Evolutionary conservation across 2,329 filamentous ascomycete genomes (phyloP).

Genomic region (Penicillium sp.): DNA sequence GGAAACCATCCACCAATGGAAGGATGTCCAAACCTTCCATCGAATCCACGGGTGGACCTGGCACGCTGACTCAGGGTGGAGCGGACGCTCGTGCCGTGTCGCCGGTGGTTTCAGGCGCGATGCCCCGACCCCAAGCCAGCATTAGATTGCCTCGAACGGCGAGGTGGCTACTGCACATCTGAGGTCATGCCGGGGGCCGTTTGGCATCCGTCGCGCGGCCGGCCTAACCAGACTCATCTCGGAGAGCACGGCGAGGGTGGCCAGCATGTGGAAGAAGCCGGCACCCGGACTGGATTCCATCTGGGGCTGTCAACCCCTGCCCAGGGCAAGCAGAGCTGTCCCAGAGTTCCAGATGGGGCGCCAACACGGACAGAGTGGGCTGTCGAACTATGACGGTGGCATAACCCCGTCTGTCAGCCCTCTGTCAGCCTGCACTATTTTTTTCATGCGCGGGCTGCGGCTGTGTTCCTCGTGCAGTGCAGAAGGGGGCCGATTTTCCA

Average conservation of each 20-base stretch:
- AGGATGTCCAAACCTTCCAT: conserved; percentile 1
- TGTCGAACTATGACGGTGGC: conserved; percentile 8
- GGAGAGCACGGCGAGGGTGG: background rate
- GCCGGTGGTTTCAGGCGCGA: conserved; percentile 34
- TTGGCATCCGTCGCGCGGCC: background rate
- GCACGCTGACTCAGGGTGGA: conserved; percentile 25
- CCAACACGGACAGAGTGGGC: background rate
- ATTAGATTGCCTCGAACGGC: background rate
- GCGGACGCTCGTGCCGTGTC: conserved; percentile 29
- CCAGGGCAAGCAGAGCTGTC: too few species aligned
- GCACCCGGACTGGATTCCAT: background rate
- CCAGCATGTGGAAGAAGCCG: background rate
- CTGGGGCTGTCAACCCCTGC: background rate
- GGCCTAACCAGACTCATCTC: too few species aligned
- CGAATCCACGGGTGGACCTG: background rate
- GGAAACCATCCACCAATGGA: background rate
- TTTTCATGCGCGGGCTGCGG: too few species aligned
- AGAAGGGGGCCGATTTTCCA: conserved; percentile 1
- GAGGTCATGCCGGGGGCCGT: conserved; percentile 11
- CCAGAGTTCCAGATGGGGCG: conserved; percentile 1
- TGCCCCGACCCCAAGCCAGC: conserved; percentile 23
- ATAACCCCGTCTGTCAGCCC: background rate
- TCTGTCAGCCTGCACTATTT: background rate
- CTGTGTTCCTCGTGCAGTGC: conserved; percentile 6
- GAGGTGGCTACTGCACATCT: conserved; percentile 2